phyloP scores from a whole-genome alignment of 148 eudicot species.

The Pharnaceum exiguum region DNA sequence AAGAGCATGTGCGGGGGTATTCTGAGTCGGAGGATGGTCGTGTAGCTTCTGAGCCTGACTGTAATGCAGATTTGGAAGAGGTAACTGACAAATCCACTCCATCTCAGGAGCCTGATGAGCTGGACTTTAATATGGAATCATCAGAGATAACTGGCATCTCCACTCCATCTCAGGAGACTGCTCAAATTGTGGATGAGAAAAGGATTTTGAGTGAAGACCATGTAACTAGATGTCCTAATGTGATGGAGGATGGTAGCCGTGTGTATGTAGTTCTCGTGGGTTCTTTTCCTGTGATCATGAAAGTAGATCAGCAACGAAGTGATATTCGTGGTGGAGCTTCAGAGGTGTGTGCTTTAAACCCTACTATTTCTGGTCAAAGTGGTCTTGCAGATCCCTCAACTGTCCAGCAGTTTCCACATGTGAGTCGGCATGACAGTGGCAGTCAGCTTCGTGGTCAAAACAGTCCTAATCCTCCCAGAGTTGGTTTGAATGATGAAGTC shows the following conservation, averaged over 20 bases:
- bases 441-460: conserved; percentile 24
- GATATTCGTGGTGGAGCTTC: conserved; percentile 10
- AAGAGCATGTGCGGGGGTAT: too few relatives aligned
- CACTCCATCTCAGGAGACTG: conserved; percentile 27
- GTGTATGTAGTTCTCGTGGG: conserved; percentile 67
- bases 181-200: conserved; percentile 30
- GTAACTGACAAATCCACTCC: conserved; percentile 17
- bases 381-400: conserved; percentile 22
- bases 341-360: conserved; percentile 13
- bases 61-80: conserved; percentile 30
- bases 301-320: conserved; percentile 22
- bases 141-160: conserved; percentile 25
- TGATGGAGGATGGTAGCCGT: conserved; percentile 15
- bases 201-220: conserved; percentile 4
- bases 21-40: too few relatives aligned
- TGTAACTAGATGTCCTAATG: conserved; percentile 31
- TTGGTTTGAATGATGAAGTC: conserved; percentile 15
- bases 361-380: conserved; percentile 23
- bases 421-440: conserved; percentile 31
- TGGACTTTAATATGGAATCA: conserved; percentile 30
- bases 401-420: conserved; percentile 52
- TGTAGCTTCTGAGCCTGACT: conserved; percentile 30
- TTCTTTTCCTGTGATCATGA: conserved; percentile 66
- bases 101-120: conserved; percentile 25
- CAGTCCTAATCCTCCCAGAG: conserved; percentile 26